Evolutionary conservation across 371 early-diverging fungal genomes (phyloP).

Genomic region (Rhizopus microsporus): DNA sequence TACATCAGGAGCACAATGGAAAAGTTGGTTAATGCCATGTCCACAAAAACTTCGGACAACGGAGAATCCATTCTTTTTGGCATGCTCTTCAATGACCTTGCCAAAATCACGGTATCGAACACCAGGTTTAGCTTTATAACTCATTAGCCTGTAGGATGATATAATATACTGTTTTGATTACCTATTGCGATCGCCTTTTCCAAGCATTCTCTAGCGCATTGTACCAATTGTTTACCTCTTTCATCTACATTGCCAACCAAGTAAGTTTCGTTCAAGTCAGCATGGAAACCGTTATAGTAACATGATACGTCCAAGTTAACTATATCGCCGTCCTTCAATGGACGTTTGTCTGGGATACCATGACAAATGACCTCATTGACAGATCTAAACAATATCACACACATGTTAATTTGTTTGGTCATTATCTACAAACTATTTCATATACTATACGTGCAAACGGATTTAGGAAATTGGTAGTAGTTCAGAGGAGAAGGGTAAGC

Average conservation of each 20-base stretch:
- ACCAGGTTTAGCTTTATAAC: constrained; percentile 80
- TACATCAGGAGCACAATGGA: constrained; percentile 90
- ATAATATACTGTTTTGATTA: constrained; percentile 17
- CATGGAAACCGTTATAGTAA: constrained; percentile 89
- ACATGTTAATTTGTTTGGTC: constrained; percentile 14
- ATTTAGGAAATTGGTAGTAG: constrained; percentile 91
- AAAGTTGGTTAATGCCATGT: constrained; percentile 89
- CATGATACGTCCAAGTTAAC: constrained; percentile 89
- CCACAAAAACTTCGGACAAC: constrained; percentile 95
- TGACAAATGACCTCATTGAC: constrained; percentile 82
- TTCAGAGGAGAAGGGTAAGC: constrained; percentile 96
- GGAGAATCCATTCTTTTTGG: constrained; percentile 82
- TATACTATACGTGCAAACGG: constrained; percentile 78
- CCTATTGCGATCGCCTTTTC: constrained; percentile 87
- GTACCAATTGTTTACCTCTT: constrained; percentile 70
- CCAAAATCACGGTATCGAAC: constrained; percentile 91
- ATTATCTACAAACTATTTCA: neutral
- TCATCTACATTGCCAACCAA: constrained; percentile 87
- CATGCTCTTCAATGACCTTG: constrained; percentile 86
- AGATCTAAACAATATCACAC: constrained; percentile 34
- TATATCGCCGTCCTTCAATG: constrained; percentile 90
- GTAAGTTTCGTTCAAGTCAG: constrained; percentile 90
- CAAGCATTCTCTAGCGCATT: constrained; percentile 80
- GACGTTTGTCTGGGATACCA: constrained; percentile 90
- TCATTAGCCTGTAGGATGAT: neutral